A percentile compares a stretch with the other conserved stretches of the same genome.
Evolutionary conservation across 176 grass and related monocot genomes (phyloP).

Genomic region (Bromus sterilis): DNA sequence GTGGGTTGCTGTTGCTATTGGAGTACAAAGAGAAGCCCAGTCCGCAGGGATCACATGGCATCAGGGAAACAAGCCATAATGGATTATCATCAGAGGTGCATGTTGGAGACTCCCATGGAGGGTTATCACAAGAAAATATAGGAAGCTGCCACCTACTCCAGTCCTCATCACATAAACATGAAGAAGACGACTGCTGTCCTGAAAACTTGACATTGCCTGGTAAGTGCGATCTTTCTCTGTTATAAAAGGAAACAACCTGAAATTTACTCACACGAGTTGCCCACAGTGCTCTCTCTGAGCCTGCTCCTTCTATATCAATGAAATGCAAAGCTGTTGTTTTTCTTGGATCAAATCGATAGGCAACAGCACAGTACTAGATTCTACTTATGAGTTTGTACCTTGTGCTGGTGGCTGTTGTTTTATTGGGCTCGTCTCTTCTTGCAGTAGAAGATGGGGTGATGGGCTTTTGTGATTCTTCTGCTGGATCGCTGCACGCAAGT

Average conservation of each 20-base stretch:
- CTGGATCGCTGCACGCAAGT: background rate
- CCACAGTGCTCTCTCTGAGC: background rate
- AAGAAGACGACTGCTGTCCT: background rate
- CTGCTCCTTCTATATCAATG: background rate
- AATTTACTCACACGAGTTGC: background rate
- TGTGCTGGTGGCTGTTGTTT: background rate
- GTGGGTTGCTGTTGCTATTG: background rate
- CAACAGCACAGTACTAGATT: background rate
- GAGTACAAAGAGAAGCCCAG: background rate
- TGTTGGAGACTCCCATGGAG: background rate
- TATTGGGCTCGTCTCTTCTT: background rate
- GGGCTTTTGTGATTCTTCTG: background rate
- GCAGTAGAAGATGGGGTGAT: background rate
- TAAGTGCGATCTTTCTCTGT: background rate
- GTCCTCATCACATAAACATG: background rate
- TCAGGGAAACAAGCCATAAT: background rate
- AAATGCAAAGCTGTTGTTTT: background rate
- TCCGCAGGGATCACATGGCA: background rate
- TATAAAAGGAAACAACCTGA: background rate
- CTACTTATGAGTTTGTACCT: background rate
- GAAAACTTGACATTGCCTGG: background rate
- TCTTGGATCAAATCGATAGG: no score
- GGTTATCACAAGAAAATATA: background rate
- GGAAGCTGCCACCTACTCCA: background rate
- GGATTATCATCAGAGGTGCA: background rate